Base-by-base conservation (phyloP, 768 basidiomycete genomes). In the Tubosaeta sp. region DNA sequence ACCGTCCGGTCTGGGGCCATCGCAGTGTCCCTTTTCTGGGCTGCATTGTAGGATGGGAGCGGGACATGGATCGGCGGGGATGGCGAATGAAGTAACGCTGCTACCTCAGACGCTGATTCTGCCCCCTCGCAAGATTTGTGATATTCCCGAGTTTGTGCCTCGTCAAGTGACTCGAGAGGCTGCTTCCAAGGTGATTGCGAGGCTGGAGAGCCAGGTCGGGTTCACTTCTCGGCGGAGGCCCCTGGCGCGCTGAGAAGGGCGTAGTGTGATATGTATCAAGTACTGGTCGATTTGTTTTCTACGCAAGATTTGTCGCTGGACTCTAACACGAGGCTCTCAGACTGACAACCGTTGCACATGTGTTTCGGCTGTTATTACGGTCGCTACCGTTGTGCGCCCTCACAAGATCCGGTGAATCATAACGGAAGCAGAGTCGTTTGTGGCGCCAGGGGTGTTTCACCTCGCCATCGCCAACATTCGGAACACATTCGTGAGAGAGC, bases 81-180 rank as follows among this genome's bases (percentile, higher is more conserved):
- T 31, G 32, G 34, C 18, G 21, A 43, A 45, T n/a, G 47, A 42
- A 25, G 14, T 16, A 6, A 19, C 32, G 2, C 16, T 11, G 18
- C 18, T 25, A 21, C 30, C 32, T 8, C 18, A 48, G 16, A 43
- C 35, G 4, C 25, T 24, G 24, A 35, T 13, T 34, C 19, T 13
- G 16, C 44, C 52, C 11, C 16, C 12, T 32, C 48, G 35, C 21
- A 55, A 51, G 30, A 48, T 49, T 31, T 40, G 48, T 16, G 59
- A 56, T 48, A 52, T 64, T 45, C 64, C 59, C 43, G 61, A 66
- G 34, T 66, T 66, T 41, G 51, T 66, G 13, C 63, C 64, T 51
- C 53, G 59, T 16, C 64, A 56, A 32, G 27, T 31, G 9, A 40
- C 55, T 22, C 46, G 40, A 4, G 61, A 66, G 6, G 61, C 59